These are phyloP conservation scores for Cladosporium austrohemisphaericum DNA, from an alignment of 2,329 filamentous ascomycete genomes.

Conservation along the genomic window DNA sequence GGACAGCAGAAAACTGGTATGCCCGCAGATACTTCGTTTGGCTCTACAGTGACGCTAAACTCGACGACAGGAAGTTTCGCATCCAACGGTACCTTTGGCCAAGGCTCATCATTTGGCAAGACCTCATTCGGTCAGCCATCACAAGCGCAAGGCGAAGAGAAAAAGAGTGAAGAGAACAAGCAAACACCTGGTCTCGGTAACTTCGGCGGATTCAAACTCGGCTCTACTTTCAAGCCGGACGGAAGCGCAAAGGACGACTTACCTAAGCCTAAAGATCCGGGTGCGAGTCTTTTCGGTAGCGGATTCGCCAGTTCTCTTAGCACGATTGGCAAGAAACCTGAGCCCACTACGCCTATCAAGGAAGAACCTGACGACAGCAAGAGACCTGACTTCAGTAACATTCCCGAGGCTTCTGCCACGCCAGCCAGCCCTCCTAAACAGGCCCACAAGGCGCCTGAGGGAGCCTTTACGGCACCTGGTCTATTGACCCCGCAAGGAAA, in stretches of 20 bases:
- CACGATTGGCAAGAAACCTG: constrained; percentile 17
- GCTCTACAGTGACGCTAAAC: constrained; percentile 41
- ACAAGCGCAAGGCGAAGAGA: constrained; percentile 26
- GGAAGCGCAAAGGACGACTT: constrained; percentile 58
- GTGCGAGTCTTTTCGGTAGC: constrained; percentile 30
- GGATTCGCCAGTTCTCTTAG: constrained; percentile 30
- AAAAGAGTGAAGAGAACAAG: constrained; percentile 7
- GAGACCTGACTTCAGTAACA: constrained; percentile 30
- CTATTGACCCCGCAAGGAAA: not conserved
- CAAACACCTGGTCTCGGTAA: constrained; percentile 31
- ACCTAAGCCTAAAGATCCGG: constrained; percentile 42
- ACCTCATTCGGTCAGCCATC: constrained; percentile 29
- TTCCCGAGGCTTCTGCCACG: constrained; percentile 37
- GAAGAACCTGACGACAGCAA: constrained; percentile 35
- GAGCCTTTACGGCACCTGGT: constrained; percentile 9
- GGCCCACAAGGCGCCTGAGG: constrained; percentile 10
- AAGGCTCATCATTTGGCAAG: constrained; percentile 27
- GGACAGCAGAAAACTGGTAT: constrained; percentile 17
- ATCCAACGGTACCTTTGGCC: constrained; percentile 33
- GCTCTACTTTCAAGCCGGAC: constrained; percentile 65
- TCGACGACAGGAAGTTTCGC: constrained; percentile 28
- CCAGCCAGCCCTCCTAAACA: constrained; percentile 29
- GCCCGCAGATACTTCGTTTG: constrained; percentile 27
- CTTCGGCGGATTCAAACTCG: constrained; percentile 59
- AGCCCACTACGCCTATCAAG: constrained; percentile 38